Evolutionary conservation across 176 grass and related monocot genomes (phyloP), one percentile per base, ranked within the genome.

Genomic region (Oryza officinalis): DNA sequence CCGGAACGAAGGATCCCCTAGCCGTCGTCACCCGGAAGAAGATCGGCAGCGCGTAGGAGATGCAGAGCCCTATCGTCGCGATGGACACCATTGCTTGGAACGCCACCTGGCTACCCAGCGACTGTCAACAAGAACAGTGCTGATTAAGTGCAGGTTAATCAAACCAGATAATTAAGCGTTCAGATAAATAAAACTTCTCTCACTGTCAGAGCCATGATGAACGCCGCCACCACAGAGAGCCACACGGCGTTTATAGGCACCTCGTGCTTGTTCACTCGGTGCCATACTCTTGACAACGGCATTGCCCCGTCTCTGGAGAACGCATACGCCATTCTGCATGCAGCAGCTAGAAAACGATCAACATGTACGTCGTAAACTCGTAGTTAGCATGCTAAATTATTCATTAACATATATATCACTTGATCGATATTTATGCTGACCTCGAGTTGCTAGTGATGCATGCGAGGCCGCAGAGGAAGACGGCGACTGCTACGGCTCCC

Each of bases 21-120:
- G 79, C 88, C 0, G 94, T 84, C 10, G 92, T 97, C 41, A 97
- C 88, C 1, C 90, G 75, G 84, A 97, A 97, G 50, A 97, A 86
- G 79, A 97, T 88, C 0, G 95, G 95, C 71, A 94, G 44, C 46
- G 82, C 90, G 44, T 97, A 97, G 13, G 95, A 81, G 76, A 97
- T 88, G 84, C 91, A 93, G 25, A 88, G 84, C 11, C 92, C 95
- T 0, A 91, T 41, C 0, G 95, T 97, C 1, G 90, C 65, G 12
- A 93, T 83, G 0, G 95, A 94, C 15, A 89, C 75, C 95, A 94
- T 98, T 0, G 95, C 95, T 35, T 98, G 92, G 78, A 94, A 94
- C 4, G 90, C 95, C 38, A 98, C 95, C 49, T 59, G 18, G 10
- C 92, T 98, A 14, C 88, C 88, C 14, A 98, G 71, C 10, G 90